Conservation (phyloP, 2,329 filamentous ascomycete species). For the Colletotrichum tabaci region DNA sequence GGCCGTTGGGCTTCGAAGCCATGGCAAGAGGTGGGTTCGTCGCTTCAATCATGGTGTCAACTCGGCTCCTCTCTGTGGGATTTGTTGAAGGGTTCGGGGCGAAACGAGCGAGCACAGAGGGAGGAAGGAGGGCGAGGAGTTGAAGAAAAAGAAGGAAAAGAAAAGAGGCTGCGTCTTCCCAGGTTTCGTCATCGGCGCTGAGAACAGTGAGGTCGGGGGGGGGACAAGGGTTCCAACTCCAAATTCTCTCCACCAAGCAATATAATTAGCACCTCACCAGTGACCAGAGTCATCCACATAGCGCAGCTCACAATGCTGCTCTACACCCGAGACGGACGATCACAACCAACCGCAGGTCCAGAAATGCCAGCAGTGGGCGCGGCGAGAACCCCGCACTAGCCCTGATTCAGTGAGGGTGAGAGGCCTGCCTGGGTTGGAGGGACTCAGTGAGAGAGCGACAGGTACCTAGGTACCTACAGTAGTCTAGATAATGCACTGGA, state of each 20-base stretch:
- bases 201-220: not conserved
- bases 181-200: slow-evolving; percentile 39
- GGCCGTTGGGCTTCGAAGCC: slow-evolving; percentile 55
- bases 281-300: not conserved
- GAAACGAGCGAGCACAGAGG: slow-evolving; percentile 2
- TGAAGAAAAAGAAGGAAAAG: slow-evolving; percentile 30
- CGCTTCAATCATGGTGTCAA: slow-evolving; percentile 41
- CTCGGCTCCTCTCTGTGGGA: slow-evolving; percentile 1
- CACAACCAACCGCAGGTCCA: slow-evolving; percentile 20
- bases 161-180: slow-evolving; percentile 30
- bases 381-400: slow-evolving; percentile 43
- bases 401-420: slow-evolving; percentile 37
- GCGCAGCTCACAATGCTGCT: slow-evolving; percentile 11
- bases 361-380: slow-evolving; percentile 38
- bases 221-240: slow-evolving; percentile 32
- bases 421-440: not conserved
- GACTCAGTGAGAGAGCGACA: not conserved
- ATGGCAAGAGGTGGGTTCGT: slow-evolving; percentile 34
- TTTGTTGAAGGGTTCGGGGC: slow-evolving; percentile 10
- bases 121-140: slow-evolving; percentile 12
- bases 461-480: too few species aligned
- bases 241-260: slow-evolving; percentile 34
- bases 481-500: too few species aligned
- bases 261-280: slow-evolving; percentile 37
- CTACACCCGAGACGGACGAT: slow-evolving; percentile 16